A percentile compares a stretch with the other conserved stretches of the same genome.
These are phyloP conservation scores for Tetrapisispora nanseiensis DNA, from an alignment of 805 yeast genomes.

Conservation along the genomic window DNA sequence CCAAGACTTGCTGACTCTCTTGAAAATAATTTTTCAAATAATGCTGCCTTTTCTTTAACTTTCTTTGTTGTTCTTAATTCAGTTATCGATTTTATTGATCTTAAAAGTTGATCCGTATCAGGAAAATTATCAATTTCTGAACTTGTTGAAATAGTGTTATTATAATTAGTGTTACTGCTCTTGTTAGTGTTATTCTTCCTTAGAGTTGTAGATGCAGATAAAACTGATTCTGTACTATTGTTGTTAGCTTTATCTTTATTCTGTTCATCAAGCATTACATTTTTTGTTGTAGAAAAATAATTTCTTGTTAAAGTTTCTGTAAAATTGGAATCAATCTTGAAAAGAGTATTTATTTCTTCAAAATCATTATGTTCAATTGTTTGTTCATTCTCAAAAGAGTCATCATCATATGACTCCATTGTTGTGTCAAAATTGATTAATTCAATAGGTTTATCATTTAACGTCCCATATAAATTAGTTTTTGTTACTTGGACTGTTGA, in stretches of 20 bases:
- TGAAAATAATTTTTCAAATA: conserved; percentile 23
- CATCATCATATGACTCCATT: background rate
- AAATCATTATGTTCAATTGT: background rate
- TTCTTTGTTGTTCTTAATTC: conserved; percentile 24
- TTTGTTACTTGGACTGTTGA: background rate
- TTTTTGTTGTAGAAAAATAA: conserved; percentile 15
- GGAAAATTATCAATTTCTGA: conserved; percentile 1
- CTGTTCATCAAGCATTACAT: conserved; percentile 7
- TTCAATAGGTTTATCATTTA: conserved; percentile 2
- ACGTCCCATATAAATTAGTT: background rate
- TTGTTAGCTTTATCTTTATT: background rate
- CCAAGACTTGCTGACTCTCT: conserved; percentile 2
- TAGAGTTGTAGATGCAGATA: background rate
- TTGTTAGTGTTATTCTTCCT: background rate
- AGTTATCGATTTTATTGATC: conserved; percentile 15
- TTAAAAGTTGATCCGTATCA: conserved; percentile 2
- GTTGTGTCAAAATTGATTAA: background rate
- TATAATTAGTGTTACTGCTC: background rate
- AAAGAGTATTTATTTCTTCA: background rate
- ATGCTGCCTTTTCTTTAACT: conserved; percentile 26
- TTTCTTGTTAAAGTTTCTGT: conserved; percentile 21
- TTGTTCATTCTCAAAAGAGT: background rate
- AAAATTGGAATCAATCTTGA: conserved; percentile 10
- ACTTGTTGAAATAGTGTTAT: background rate
- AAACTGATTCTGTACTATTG: conserved; percentile 6